Evolutionary conservation across 495 filamentous ascomycete species (phyloP).

Genomic region (Tuber umbilicatum): DNA sequence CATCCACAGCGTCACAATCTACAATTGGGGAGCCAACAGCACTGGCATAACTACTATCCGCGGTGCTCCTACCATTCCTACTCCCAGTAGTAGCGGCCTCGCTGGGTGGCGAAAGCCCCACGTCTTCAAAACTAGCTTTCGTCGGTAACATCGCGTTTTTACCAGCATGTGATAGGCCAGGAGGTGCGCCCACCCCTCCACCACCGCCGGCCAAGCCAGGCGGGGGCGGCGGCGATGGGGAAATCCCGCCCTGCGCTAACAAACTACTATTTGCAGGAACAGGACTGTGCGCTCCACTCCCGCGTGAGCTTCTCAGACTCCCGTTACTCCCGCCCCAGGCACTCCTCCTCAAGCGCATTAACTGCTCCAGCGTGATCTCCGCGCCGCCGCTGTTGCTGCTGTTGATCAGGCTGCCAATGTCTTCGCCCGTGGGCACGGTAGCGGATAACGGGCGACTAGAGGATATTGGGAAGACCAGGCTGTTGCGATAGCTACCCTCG

Average conservation of each 20-base stretch:
- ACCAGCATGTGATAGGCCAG: constrained; percentile 32
- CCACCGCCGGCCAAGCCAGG: constrained; percentile 12
- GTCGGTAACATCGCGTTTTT: constrained; percentile 37
- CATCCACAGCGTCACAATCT: constrained; percentile 10
- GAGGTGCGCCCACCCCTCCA: constrained; percentile 10
- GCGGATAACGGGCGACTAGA: background rate
- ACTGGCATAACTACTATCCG: constrained; percentile 31
- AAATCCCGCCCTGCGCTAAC: background rate
- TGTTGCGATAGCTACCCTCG: constrained; percentile 92
- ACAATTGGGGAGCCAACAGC: constrained; percentile 27
- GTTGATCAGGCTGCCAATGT: background rate
- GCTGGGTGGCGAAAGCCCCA: constrained; percentile 11
- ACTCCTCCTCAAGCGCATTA: constrained; percentile 25
- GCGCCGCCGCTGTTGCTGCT: background rate
- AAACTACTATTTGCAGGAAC: constrained; percentile 14
- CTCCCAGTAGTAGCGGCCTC: background rate
- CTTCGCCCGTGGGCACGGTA: background rate
- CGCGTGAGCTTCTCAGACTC: constrained; percentile 20
- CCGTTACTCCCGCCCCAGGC: constrained; percentile 40
- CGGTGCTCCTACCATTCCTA: constrained; percentile 10
- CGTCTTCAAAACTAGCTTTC: constrained; percentile 38
- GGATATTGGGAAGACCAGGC: constrained; percentile 47
- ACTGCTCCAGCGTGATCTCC: constrained; percentile 8
- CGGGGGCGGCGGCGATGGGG: constrained; percentile 6
- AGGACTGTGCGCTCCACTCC: constrained; percentile 25